Conservation (phyloP, 1,284 basidiomycete genomes). For the Xerocomus minutiporus region DNA sequence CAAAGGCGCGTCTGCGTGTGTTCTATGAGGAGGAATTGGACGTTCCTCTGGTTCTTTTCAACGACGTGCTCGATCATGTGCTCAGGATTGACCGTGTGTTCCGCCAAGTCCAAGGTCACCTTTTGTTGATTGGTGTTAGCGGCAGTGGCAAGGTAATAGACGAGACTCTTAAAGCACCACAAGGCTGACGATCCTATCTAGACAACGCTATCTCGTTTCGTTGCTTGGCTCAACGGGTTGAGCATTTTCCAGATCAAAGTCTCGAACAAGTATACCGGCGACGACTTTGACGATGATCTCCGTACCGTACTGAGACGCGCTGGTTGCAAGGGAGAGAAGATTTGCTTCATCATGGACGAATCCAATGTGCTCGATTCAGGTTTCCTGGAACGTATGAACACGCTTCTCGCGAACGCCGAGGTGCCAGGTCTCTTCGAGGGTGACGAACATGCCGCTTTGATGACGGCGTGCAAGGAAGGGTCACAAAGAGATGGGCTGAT, state of each 20-base stretch:
- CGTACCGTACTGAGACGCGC: conserved; percentile 89
- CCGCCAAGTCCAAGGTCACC: conserved; percentile 94
- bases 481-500: conserved; percentile 96
- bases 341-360: conserved; percentile 99
- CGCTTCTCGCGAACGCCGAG: conserved; percentile 97
- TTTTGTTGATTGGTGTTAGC: conserved; percentile 95
- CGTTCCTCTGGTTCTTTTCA: conserved; percentile 97
- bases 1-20: conserved; percentile 90
- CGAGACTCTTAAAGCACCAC: not conserved
- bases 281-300: conserved; percentile 97
- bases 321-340: conserved; percentile 98
- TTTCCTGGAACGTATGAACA: conserved; percentile 99
- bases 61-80: conserved; percentile 97
- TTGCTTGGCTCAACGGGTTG: conserved; percentile 99
- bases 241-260: conserved; percentile 99
- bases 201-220: conserved; percentile 97
- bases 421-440: conserved; percentile 98
- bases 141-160: conserved; percentile 89
- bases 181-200: conserved; percentile 34
- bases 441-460: conserved; percentile 93
- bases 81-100: conserved; percentile 98
- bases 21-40: conserved; percentile 99
- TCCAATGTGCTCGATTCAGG: conserved; percentile 98
- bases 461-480: conserved; percentile 99
- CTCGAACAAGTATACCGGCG: conserved; percentile 96